A percentile compares a stretch with the other conserved stretches of the same genome.
phyloP scores from a whole-genome alignment of 257 asterid genomes.

The Scutellaria galericulata region DNA sequence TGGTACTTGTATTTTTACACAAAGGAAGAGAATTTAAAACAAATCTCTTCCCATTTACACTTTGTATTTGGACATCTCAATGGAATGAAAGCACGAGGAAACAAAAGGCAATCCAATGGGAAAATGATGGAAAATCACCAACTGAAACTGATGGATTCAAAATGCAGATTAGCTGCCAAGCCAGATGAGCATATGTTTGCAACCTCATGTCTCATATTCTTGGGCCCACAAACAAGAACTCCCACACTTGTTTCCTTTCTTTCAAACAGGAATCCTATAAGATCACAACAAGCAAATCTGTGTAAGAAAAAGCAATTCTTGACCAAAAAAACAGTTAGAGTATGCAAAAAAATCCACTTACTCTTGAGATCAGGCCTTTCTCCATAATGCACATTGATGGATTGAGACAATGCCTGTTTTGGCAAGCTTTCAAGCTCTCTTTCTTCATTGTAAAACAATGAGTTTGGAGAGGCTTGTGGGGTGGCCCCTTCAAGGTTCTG shows the following conservation, averaged over 20 bases:
- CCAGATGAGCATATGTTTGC: slow-evolving; percentile 78
- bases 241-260: slow-evolving; percentile 74
- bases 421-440: slow-evolving; percentile 83
- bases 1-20: slow-evolving; percentile 23
- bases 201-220: slow-evolving; percentile 76
- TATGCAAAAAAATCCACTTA: slow-evolving; percentile 38
- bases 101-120: neutral
- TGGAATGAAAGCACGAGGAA: neutral
- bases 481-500: slow-evolving; percentile 66
- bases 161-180: slow-evolving; percentile 70
- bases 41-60: neutral
- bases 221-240: slow-evolving; percentile 82
- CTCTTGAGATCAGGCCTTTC: slow-evolving; percentile 83
- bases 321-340: neutral
- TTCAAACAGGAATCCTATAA: slow-evolving; percentile 62
- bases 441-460: slow-evolving; percentile 60
- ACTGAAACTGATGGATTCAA: slow-evolving; percentile 83
- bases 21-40: neutral
- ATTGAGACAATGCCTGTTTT: slow-evolving; percentile 50
- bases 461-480: slow-evolving; percentile 59
- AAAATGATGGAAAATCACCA: slow-evolving; percentile 54
- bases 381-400: slow-evolving; percentile 71
- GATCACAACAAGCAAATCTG: neutral
- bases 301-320: neutral
- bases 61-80: neutral